Conservation (phyloP, 139 green algal genomes). For the Chlorella sp. region DNA sequence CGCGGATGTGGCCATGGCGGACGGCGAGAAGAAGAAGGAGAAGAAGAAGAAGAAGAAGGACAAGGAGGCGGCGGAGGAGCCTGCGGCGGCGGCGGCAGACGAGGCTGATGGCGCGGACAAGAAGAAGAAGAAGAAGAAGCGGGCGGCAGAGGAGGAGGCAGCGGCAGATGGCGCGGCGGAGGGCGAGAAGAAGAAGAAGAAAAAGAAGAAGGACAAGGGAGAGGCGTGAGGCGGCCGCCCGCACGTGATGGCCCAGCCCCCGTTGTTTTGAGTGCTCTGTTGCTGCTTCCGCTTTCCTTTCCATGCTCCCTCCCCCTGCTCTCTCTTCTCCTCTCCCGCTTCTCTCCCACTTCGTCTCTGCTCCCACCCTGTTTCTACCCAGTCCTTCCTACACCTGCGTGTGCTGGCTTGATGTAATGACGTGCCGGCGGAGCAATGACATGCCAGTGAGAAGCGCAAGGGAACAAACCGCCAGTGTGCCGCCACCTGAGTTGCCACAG, state of each 20-base stretch:
- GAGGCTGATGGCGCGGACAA: constrained; percentile 23
- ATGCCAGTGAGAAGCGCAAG: too few species aligned
- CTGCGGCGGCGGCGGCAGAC: constrained; percentile 27
- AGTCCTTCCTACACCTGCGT: background rate
- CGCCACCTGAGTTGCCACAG: too few species aligned
- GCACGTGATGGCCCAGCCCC: too few species aligned
- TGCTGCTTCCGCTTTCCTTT: background rate
- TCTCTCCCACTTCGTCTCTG: too few species aligned
- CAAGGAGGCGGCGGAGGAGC: constrained; percentile 41
- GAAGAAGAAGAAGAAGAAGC: constrained; percentile 66
- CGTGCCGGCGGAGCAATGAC: background rate
- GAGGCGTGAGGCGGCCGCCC: constrained; percentile 5
- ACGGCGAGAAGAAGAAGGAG: constrained; percentile 67
- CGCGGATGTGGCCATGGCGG: constrained; percentile 71
- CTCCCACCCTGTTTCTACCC: too few species aligned
- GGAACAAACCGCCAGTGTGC: too few species aligned
- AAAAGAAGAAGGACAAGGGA: constrained; percentile 65
- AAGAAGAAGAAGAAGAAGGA: constrained; percentile 59
- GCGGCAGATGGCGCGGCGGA: background rate
- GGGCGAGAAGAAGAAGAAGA: constrained; percentile 35
- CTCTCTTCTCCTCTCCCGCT: background rate
- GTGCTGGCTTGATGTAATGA: background rate
- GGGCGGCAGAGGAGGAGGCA: constrained; percentile 32
- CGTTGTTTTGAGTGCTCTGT: background rate
- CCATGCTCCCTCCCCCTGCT: background rate